Conservation (phyloP, 345 rosid species). For the Turritis glabra region DNA sequence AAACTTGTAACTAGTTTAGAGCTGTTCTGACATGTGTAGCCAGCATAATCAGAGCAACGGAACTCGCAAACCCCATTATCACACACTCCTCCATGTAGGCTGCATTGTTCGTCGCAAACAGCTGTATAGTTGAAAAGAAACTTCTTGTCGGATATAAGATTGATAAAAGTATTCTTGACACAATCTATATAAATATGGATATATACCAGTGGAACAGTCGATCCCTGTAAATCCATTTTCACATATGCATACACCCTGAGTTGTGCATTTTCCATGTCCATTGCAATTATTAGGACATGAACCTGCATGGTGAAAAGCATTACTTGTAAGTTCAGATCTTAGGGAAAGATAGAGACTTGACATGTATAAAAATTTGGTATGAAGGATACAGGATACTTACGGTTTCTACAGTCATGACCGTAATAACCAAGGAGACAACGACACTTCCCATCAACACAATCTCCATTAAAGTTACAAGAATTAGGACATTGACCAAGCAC, state of each 20-base stretch:
- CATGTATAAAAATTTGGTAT: not conserved
- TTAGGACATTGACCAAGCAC: constrained; percentile 75
- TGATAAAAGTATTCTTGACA: not conserved
- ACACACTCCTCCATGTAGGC: constrained; percentile 99
- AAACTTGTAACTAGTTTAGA: constrained; percentile 79
- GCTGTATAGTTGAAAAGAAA: constrained; percentile 49
- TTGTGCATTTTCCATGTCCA: constrained; percentile 78
- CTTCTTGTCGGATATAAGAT: not conserved
- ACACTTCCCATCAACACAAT: constrained; percentile 86
- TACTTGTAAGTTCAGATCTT: constrained; percentile 8
- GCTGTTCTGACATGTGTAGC: constrained; percentile 97
- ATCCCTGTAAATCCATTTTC: constrained; percentile 79
- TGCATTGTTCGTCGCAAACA: constrained; percentile 96
- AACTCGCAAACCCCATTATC: constrained; percentile 98
- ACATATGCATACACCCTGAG: constrained; percentile 75
- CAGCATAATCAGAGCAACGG: constrained; percentile 99
- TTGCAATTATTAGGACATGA: constrained; percentile 87
- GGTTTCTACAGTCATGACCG: constrained; percentile 82
- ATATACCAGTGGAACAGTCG: constrained; percentile 93
- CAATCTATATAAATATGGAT: not conserved
- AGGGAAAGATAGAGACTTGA: constrained; percentile 17
- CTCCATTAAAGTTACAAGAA: constrained; percentile 90
- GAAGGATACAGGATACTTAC: constrained; percentile 52
- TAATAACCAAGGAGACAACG: constrained; percentile 86
- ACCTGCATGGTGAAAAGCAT: constrained; percentile 46